Evolutionary conservation across 129 eudicot genomes (phyloP).

Genomic region (Pseudognaphalium luteoalbum): DNA sequence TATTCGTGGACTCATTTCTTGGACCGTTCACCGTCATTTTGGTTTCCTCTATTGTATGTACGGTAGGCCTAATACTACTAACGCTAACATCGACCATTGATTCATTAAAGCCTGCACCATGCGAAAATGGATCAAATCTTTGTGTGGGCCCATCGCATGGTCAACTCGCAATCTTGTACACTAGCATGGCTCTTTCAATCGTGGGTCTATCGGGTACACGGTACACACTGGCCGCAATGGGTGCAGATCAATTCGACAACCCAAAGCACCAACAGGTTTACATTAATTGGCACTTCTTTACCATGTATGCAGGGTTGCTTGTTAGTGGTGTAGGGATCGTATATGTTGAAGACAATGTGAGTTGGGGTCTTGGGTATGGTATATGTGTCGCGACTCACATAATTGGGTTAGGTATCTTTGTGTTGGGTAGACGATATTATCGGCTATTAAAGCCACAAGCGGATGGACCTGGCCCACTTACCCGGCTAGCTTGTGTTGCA

Average conservation of each 20-base stretch:
- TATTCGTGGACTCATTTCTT: conserved; percentile 47
- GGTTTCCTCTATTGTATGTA: conserved; percentile 39
- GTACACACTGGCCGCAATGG: conserved; percentile 44
- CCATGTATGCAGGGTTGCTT: conserved; percentile 25
- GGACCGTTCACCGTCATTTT: conserved; percentile 44
- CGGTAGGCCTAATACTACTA: conserved; percentile 29
- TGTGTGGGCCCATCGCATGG: conserved; percentile 32
- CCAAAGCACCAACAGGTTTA: conserved; percentile 29
- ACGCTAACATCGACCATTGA: conserved; percentile 25
- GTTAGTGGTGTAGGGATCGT: conserved; percentile 39
- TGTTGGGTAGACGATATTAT: conserved; percentile 39
- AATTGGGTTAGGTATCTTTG: conserved; percentile 36
- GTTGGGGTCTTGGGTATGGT: conserved; percentile 54
- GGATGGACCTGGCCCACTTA: conserved; percentile 29
- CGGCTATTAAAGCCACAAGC: conserved; percentile 35
- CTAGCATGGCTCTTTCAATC: conserved; percentile 33
- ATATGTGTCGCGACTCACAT: conserved; percentile 36
- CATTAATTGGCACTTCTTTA: conserved; percentile 48
- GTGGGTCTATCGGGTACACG: conserved; percentile 47
- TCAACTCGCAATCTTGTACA: conserved; percentile 34
- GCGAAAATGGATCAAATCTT: conserved; percentile 21
- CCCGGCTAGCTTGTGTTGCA: conserved; percentile 34
- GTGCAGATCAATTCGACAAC: conserved; percentile 46
- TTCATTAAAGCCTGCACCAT: conserved; percentile 24
- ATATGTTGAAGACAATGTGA: conserved; percentile 47